Conservation (phyloP, 2,329 filamentous ascomycete species). For the Epichloe brachyelytri region DNA sequence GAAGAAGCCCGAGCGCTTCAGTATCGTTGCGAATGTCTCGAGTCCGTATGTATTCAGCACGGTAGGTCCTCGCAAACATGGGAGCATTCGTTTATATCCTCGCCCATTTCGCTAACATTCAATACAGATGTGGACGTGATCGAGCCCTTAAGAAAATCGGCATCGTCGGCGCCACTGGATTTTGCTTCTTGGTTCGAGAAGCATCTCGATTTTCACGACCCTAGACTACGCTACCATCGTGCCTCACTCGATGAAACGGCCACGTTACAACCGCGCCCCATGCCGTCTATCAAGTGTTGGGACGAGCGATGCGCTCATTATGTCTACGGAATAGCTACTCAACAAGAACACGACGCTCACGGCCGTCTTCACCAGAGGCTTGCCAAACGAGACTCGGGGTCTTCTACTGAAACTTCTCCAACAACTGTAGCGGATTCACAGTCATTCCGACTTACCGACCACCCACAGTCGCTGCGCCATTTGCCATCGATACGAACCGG, state of each 20-base stretch:
- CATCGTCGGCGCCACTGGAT: conserved; percentile 27
- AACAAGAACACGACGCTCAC: conserved; percentile 39
- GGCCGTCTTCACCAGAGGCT: conserved; percentile 29
- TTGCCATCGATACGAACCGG: conserved; percentile 3
- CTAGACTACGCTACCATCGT: conserved; percentile 23
- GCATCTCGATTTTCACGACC: conserved; percentile 36
- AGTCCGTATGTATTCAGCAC: conserved; percentile 33
- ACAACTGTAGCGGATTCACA: not conserved
- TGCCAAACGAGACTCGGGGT: conserved; percentile 31
- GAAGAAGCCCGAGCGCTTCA: conserved; percentile 45
- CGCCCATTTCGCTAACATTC: not conserved
- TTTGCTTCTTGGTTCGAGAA: conserved; percentile 40
- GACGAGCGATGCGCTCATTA: conserved; percentile 43
- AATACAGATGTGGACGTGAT: conserved; percentile 19
- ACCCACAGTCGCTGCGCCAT: not conserved
- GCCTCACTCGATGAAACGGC: conserved; percentile 2
- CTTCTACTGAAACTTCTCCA: conserved; percentile 21
- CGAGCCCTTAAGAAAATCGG: conserved; percentile 17
- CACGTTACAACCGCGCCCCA: conserved; percentile 1
- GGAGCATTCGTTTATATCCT: not conserved
- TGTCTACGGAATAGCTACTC: conserved; percentile 42
- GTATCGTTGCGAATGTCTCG: conserved; percentile 46
- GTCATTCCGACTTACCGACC: not conserved
- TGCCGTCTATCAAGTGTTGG: conserved; percentile 37
- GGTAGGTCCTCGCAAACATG: conserved; percentile 12